phyloP scores from a whole-genome alignment of 2,329 filamentous ascomycete species.

The Pestalotiopsis sp. region DNA sequence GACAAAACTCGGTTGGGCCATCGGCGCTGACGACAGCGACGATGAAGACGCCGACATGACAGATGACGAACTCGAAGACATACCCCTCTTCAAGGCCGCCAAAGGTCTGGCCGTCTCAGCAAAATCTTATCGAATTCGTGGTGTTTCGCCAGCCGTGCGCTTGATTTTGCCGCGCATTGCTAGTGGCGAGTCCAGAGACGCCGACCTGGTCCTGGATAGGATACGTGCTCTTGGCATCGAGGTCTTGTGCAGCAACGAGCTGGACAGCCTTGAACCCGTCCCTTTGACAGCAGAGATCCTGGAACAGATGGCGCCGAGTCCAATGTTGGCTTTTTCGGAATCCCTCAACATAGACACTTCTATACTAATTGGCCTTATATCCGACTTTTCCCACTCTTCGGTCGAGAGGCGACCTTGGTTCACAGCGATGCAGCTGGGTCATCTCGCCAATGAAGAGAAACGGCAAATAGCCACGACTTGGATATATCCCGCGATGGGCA shows the following conservation, averaged over 20 bases:
- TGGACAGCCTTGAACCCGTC: slow-evolving; percentile 20
- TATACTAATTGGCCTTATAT: slow-evolving; percentile 71
- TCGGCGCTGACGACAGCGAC: slow-evolving; percentile 28
- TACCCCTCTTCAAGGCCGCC: slow-evolving; percentile 33
- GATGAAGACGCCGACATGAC: slow-evolving; percentile 17
- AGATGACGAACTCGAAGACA: slow-evolving; percentile 24
- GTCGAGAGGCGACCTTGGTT: slow-evolving; percentile 40
- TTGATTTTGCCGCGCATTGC: slow-evolving; percentile 31
- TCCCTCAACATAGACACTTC: slow-evolving; percentile 66
- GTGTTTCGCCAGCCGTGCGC: slow-evolving; percentile 21
- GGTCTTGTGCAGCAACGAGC: slow-evolving; percentile 23
- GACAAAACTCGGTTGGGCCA: slow-evolving; percentile 31
- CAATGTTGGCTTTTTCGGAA: slow-evolving; percentile 25
- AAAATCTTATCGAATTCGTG: slow-evolving; percentile 29
- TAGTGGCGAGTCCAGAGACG: slow-evolving; percentile 25
- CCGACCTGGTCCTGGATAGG: slow-evolving; percentile 28
- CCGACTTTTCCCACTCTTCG: slow-evolving; percentile 67
- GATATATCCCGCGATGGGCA: slow-evolving; percentile 63
- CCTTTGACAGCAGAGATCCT: slow-evolving; percentile 23
- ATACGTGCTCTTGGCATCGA: slow-evolving; percentile 28
- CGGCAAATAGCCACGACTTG: slow-evolving; percentile 59
- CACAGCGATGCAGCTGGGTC: slow-evolving; percentile 63
- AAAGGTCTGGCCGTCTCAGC: slow-evolving; percentile 24
- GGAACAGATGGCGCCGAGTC: slow-evolving; percentile 30
- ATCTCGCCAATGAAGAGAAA: slow-evolving; percentile 65